Percentiles rank a stretch among this genome's conserved stretches.
Conservation (phyloP, 352 stramenopile species). For the Phytophthora tentaculata region DNA sequence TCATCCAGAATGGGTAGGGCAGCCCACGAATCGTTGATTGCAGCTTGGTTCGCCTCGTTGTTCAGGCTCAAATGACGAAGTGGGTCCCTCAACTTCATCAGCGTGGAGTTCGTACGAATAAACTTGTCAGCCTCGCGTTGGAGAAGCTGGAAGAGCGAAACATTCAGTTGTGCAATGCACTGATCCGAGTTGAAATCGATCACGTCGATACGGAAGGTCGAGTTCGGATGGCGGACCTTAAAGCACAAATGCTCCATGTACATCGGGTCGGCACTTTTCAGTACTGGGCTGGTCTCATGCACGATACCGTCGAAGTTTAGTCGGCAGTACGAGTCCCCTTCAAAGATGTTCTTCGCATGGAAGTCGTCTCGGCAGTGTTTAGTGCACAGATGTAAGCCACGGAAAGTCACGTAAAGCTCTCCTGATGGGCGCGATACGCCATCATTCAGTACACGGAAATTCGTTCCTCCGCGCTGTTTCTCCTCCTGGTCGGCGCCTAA, state of each 20-base stretch:
- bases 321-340: conserved; percentile 87
- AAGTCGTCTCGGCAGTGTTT: conserved; percentile 84
- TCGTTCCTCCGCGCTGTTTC: conserved; percentile 37
- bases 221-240: conserved; percentile 64
- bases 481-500: conserved; percentile 27
- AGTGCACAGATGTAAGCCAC: conserved; percentile 81
- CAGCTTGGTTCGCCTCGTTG: conserved; percentile 40
- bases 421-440: conserved; percentile 47
- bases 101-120: conserved; percentile 52
- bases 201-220: conserved; percentile 69
- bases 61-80: conserved; percentile 58
- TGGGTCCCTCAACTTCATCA: conserved; percentile 52
- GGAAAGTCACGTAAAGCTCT: conserved; percentile 78
- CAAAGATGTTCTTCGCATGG: conserved; percentile 89
- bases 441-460: conserved; percentile 61
- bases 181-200: conserved; percentile 87
- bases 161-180: conserved; percentile 66
- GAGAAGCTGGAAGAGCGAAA: conserved; percentile 83
- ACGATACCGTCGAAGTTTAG: conserved; percentile 69
- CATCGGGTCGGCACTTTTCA: conserved; percentile 89
- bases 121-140: conserved; percentile 77
- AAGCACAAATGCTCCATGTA: conserved; percentile 87
- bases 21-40: conserved; percentile 45
- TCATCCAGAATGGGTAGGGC: conserved; percentile 41
- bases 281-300: conserved; percentile 82